Conservation (phyloP, 495 filamentous ascomycete genomes). For the Xylaria acuta region DNA sequence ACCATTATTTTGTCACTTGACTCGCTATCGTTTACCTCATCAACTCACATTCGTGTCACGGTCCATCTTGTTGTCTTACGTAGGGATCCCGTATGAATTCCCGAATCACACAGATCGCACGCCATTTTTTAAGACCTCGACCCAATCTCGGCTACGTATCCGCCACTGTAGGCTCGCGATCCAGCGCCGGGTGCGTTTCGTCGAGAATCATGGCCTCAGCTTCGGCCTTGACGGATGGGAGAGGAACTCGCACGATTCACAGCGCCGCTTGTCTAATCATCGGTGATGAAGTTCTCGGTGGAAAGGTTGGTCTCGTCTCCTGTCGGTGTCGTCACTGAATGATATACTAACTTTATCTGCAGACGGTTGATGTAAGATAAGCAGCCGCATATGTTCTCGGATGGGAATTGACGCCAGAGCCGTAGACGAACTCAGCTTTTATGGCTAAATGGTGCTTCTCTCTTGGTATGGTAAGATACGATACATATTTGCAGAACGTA, state of each 20-base stretch:
- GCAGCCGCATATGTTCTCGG: background rate
- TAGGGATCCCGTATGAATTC: conserved; percentile 65
- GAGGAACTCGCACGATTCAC: conserved; percentile 70
- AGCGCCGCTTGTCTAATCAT: conserved; percentile 96
- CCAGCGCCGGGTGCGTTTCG: conserved; percentile 36
- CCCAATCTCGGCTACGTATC: conserved; percentile 60
- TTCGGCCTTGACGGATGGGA: conserved; percentile 51
- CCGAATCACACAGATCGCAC: conserved; percentile 72
- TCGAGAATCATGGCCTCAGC: conserved; percentile 56
- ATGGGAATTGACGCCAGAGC: conserved; percentile 21
- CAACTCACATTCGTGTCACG: background rate
- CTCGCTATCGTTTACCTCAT: background rate
- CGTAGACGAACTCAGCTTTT: conserved; percentile 87
- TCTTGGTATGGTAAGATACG: conserved; percentile 71
- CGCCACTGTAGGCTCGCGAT: conserved; percentile 40
- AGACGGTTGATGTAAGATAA: conserved; percentile 46
- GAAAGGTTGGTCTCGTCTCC: conserved; percentile 68
- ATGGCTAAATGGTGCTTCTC: conserved; percentile 93
- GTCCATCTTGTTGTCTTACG: background rate
- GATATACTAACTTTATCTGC: background rate
- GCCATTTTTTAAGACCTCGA: conserved; percentile 71
- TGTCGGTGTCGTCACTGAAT: background rate
- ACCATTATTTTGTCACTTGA: background rate
- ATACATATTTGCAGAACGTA: background rate
- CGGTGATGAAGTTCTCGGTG: conserved; percentile 95